Evolutionary conservation across 495 filamentous ascomycete genomes (phyloP).

Genomic region (Penicillium antarcticum): DNA sequence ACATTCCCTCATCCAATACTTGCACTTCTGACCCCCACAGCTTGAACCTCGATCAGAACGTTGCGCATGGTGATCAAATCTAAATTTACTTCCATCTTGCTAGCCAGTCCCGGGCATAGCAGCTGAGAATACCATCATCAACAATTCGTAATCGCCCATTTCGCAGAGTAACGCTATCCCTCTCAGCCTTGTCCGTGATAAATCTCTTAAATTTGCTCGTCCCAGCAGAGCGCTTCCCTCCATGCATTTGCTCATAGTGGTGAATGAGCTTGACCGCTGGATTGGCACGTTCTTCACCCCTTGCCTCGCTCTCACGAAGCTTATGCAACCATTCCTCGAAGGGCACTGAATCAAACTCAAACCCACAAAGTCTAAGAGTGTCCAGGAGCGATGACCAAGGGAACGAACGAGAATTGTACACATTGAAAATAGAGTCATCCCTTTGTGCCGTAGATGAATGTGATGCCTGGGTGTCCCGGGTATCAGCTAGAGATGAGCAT

Average conservation of each 20-base stretch:
- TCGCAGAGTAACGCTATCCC: slow-evolving; percentile 33
- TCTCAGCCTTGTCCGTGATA: slow-evolving; percentile 32
- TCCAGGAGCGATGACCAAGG: slow-evolving; percentile 51
- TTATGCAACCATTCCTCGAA: slow-evolving; percentile 48
- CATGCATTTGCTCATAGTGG: slow-evolving; percentile 45
- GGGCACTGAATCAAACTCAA: slow-evolving; percentile 46
- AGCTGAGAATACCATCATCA: slow-evolving; percentile 33
- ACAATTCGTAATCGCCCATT: slow-evolving; percentile 33
- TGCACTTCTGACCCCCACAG: not conserved
- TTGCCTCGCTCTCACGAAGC: slow-evolving; percentile 40
- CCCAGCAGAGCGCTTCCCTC: not conserved
- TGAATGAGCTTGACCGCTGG: slow-evolving; percentile 59
- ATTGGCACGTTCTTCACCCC: slow-evolving; percentile 46
- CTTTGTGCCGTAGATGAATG: not conserved
- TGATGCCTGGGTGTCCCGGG: not conserved
- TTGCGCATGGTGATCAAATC: too few relatives aligned
- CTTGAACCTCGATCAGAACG: too few relatives aligned
- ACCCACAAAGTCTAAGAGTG: slow-evolving; percentile 33
- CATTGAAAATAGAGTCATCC: slow-evolving; percentile 48
- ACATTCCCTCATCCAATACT: not conserved
- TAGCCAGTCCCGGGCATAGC: slow-evolving; percentile 37
- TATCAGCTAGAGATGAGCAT: slow-evolving; percentile 11
- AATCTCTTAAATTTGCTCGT: slow-evolving; percentile 15
- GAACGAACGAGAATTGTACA: slow-evolving; percentile 50
- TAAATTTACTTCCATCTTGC: slow-evolving; percentile 19